phyloP scores from a whole-genome alignment of 192 early-diverging fungal species.

The Phycomyces nitens region DNA sequence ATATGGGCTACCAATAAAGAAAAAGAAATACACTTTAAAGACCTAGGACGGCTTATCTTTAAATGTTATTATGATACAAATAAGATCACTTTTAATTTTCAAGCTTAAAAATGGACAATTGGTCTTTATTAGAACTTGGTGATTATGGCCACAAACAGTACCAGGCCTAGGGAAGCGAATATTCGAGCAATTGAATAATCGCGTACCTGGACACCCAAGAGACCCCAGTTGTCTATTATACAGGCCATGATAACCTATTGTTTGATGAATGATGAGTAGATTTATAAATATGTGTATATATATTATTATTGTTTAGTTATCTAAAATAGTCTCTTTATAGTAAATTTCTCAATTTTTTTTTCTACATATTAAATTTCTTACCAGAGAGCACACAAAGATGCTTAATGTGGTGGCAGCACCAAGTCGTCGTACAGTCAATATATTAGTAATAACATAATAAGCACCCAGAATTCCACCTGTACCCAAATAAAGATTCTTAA shows the following conservation, averaged over 20 bases:
- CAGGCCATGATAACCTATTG: conserved; percentile 41
- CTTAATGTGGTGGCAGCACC: conserved; percentile 50
- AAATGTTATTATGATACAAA: too few species aligned
- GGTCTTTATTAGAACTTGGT: too few species aligned
- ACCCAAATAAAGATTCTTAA: background rate
- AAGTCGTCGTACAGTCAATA: conserved; percentile 43
- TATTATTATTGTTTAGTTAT: too few species aligned
- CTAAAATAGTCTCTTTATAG: conserved; percentile 1
- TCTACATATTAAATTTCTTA: conserved; percentile 11
- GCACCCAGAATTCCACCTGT: conserved; percentile 46
- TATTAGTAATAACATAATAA: conserved; percentile 48
- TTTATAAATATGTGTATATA: background rate
- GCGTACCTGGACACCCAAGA: conserved; percentile 39
- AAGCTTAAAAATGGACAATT: too few species aligned
- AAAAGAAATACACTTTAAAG: too few species aligned
- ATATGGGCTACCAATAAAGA: too few species aligned
- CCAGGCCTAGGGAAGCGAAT: conserved; percentile 37
- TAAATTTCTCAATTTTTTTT: background rate
- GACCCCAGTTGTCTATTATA: conserved; percentile 47
- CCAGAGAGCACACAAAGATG: conserved; percentile 46
- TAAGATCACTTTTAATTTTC: too few species aligned
- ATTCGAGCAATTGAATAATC: conserved; percentile 40
- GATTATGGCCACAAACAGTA: conserved; percentile 41
- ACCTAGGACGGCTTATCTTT: too few species aligned
- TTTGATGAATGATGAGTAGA: background rate